A percentile compares a stretch with the other conserved stretches of the same genome.
These are phyloP conservation scores for Ogataea henricii DNA, from an alignment of 805 yeast species.

Conservation along the genomic window DNA sequence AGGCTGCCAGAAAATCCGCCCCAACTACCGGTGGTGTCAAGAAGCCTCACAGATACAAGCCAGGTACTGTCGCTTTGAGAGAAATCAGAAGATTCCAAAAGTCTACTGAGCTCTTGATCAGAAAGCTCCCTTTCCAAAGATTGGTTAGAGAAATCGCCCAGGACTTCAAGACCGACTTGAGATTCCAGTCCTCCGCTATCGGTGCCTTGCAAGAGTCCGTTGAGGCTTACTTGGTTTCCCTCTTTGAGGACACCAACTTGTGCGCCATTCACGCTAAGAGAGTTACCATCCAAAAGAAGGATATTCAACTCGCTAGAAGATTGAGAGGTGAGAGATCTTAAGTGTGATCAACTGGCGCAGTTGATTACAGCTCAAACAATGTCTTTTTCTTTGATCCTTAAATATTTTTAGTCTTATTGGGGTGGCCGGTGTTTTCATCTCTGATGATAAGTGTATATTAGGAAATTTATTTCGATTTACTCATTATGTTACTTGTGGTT, in stretches of 20 bases:
- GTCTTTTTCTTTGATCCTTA: constrained; percentile 14
- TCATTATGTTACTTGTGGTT: neutral
- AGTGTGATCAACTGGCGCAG: constrained; percentile 19
- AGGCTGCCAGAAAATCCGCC: constrained; percentile 92
- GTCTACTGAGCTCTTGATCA: constrained; percentile 90
- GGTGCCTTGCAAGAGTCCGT: constrained; percentile 98
- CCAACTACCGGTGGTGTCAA: constrained; percentile 92
- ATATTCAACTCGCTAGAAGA: constrained; percentile 96
- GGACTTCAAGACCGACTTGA: constrained; percentile 88
- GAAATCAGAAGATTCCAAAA: constrained; percentile 98
- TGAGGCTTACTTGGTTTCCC: constrained; percentile 94
- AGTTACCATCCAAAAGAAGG: constrained; percentile 98
- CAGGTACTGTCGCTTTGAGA: constrained; percentile 95
- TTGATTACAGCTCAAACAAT: neutral
- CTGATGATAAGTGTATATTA: constrained; percentile 24
- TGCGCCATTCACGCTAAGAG: constrained; percentile 99
- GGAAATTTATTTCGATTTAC: constrained; percentile 22
- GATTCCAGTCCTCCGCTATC: constrained; percentile 97
- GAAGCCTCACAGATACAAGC: constrained; percentile 95
- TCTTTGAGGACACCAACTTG: constrained; percentile 96
- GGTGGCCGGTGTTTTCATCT: constrained; percentile 10
- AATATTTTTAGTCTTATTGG: constrained; percentile 25
- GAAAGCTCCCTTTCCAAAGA: constrained; percentile 97
- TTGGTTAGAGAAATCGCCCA: constrained; percentile 94
- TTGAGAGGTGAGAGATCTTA: constrained; percentile 95